Conservation (phyloP, 2,329 filamentous ascomycete genomes). For the Fusarium udum region DNA sequence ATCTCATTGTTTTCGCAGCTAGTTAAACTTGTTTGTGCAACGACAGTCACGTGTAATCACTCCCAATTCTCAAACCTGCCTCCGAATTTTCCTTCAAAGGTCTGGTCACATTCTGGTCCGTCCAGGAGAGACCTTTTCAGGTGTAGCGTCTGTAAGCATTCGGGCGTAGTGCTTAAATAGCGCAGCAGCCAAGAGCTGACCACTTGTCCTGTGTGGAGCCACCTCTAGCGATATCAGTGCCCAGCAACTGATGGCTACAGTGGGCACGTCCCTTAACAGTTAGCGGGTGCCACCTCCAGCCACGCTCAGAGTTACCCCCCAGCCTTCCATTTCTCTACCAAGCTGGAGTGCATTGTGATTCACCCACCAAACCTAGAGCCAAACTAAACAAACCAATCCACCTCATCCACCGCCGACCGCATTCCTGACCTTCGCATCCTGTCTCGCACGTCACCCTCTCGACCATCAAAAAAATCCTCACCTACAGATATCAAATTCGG, state of each 20-base stretch:
- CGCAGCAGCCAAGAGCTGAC: constrained; percentile 20
- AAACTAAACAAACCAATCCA: constrained; percentile 36
- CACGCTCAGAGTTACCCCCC: constrained; percentile 43
- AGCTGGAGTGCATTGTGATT: constrained; percentile 24
- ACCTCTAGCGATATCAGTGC: constrained; percentile 19
- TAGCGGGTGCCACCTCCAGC: constrained; percentile 44
- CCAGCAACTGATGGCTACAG: constrained; percentile 28
- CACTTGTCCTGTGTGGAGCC: constrained; percentile 16
- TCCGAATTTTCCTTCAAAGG: constrained; percentile 11
- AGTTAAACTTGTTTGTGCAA: neutral
- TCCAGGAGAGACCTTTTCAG: constrained; percentile 1
- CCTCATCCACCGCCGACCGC: constrained; percentile 36
- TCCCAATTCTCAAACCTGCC: constrained; percentile 5
- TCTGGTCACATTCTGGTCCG: neutral
- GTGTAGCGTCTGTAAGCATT: constrained; percentile 25
- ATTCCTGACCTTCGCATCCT: constrained; percentile 43
- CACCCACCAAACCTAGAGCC: constrained; percentile 18
- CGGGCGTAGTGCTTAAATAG: constrained; percentile 29
- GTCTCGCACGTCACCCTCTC: constrained; percentile 42
- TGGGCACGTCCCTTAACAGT: constrained; percentile 36
- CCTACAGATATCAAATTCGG: constrained; percentile 26
- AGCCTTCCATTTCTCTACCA: constrained; percentile 42
- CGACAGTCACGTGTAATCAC: constrained; percentile 30
- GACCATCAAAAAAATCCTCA: constrained; percentile 27
- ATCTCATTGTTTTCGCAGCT: constrained; percentile 6